Percentiles rank a stretch among this genome's conserved stretches.
Evolutionary conservation across 495 filamentous ascomycete species (phyloP).

Genomic region (Trichoderma parareesei): DNA sequence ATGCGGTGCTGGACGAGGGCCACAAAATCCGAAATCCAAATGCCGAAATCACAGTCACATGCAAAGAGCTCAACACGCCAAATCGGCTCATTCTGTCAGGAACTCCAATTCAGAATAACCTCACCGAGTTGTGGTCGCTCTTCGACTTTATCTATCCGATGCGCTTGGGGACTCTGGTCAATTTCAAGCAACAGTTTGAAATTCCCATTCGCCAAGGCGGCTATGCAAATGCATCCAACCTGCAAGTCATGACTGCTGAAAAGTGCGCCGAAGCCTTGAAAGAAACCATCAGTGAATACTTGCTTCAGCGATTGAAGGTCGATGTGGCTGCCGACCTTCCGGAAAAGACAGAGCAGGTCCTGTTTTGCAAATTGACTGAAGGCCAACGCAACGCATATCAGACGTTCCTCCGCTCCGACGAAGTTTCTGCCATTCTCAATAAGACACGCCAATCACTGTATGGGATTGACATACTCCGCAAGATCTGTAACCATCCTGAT

Average conservation of each 20-base stretch:
- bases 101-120: conserved; percentile 96
- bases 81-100: conserved; percentile 91
- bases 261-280: conserved; percentile 87
- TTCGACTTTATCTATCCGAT: conserved; percentile 97
- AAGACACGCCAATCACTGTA: conserved; percentile 71
- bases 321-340: conserved; percentile 91
- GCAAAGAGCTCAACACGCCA: conserved; percentile 79
- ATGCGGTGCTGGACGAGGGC: conserved; percentile 91
- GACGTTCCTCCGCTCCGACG: conserved; percentile 69
- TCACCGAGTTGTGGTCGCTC: conserved; percentile 95
- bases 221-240: conserved; percentile 85
- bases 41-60: conserved; percentile 81
- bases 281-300: conserved; percentile 82
- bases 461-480: conserved; percentile 84
- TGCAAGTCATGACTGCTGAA: conserved; percentile 84
- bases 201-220: conserved; percentile 85
- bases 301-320: conserved; percentile 87
- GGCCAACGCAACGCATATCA: conserved; percentile 70
- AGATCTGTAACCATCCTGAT: conserved; percentile 97
- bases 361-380: conserved; percentile 86
- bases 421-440: conserved; percentile 68
- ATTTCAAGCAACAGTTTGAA: conserved; percentile 84
- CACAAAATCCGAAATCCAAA: conserved; percentile 97
- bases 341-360: conserved; percentile 87
- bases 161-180: conserved; percentile 83